Conservation (phyloP, 495 filamentous ascomycete species). For the Penicillium pulvis region DNA sequence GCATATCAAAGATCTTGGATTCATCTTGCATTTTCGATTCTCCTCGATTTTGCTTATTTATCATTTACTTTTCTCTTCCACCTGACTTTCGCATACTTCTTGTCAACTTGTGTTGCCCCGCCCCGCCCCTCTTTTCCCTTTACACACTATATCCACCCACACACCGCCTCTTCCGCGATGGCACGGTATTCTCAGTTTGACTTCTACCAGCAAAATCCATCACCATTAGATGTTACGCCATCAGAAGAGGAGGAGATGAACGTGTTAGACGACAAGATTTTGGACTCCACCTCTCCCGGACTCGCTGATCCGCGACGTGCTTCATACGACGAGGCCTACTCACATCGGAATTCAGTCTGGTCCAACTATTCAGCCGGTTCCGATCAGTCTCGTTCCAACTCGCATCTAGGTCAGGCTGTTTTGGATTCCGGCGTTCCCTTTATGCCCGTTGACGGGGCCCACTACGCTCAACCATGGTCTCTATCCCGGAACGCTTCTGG, state of each 20-base stretch:
- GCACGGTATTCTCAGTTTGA: slow-evolving; percentile 53
- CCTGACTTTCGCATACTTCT: neutral
- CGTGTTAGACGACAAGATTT: slow-evolving; percentile 83
- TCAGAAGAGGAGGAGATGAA: slow-evolving; percentile 81
- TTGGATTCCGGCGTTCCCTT: slow-evolving; percentile 51
- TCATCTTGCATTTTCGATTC: slow-evolving; percentile 1
- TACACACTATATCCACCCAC: slow-evolving; percentile 10
- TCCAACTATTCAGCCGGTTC: slow-evolving; percentile 62
- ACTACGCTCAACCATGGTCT: slow-evolving; percentile 41
- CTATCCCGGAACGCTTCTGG: slow-evolving; percentile 49
- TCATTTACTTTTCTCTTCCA: neutral
- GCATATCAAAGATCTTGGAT: neutral
- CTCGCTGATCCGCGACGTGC: slow-evolving; percentile 68
- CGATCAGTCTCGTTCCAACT: slow-evolving; percentile 40
- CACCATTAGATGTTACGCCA: slow-evolving; percentile 64
- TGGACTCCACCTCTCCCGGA: slow-evolving; percentile 70
- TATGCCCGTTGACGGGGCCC: slow-evolving; percentile 59
- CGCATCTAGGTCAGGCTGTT: slow-evolving; percentile 40
- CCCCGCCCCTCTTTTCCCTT: slow-evolving; percentile 16
- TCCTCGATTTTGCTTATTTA: neutral
- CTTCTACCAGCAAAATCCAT: slow-evolving; percentile 63
- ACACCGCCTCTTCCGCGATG: slow-evolving; percentile 42
- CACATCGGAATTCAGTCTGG: slow-evolving; percentile 76
- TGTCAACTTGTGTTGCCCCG: slow-evolving; percentile 13
- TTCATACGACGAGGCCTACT: slow-evolving; percentile 73